Conservation (phyloP, 176 grass and related monocot species). For the Aegilops longissima region DNA sequence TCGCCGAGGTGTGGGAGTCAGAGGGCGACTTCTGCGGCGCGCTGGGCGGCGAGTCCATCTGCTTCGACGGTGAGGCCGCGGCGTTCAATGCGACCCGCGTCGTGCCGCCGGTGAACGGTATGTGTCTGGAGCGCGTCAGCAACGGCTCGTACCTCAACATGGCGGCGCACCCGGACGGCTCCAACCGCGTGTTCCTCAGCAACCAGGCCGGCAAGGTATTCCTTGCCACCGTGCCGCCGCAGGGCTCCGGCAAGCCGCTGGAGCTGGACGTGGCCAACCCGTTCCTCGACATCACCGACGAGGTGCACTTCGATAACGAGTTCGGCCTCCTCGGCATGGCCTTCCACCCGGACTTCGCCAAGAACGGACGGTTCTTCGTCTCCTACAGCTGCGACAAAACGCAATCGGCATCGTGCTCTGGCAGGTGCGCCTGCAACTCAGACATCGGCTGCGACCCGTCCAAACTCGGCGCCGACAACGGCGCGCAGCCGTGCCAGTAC, state of each 20-base stretch:
- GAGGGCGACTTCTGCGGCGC: conserved; percentile 52
- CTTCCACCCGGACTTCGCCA: conserved; percentile 75
- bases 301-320: conserved; percentile 59
- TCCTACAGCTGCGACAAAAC: conserved; percentile 92
- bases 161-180: conserved; percentile 83
- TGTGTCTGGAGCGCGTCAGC: conserved; percentile 84
- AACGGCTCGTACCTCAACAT: conserved; percentile 80
- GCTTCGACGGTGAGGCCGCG: conserved; percentile 54
- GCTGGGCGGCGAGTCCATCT: conserved; percentile 45
- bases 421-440: conserved; percentile 89
- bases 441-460: conserved; percentile 76
- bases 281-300: conserved; percentile 85
- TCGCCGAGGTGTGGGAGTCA: conserved; percentile 69
- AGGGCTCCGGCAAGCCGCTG: conserved; percentile 42
- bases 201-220: conserved; percentile 72
- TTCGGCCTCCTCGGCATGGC: conserved; percentile 67
- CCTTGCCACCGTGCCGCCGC: conserved; percentile 64
- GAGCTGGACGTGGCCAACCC: conserved; percentile 38
- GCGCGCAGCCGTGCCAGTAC: conserved; percentile 71
- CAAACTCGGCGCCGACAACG: conserved; percentile 54
- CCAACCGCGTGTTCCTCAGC: conserved; percentile 57
- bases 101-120: conserved; percentile 47
- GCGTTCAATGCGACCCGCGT: conserved; percentile 43
- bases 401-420: conserved; percentile 57
- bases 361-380: conserved; percentile 85